Base-by-base conservation (phyloP, 306 rosid genomes). In the Castanospermum australe region DNA sequence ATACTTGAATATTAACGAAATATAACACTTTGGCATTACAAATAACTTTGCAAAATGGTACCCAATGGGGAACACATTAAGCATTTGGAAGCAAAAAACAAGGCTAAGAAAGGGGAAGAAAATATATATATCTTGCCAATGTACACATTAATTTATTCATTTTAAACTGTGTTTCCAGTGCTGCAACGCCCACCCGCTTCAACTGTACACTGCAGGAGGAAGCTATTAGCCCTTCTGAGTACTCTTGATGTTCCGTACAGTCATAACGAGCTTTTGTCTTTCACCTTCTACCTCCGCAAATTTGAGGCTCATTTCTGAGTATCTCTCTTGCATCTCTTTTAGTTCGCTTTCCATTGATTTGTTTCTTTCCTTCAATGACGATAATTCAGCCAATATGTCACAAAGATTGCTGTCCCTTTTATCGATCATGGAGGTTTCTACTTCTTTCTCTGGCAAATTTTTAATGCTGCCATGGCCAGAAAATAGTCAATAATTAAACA, bases 231-330 rank as follows among this genome's bases (percentile, higher is more conserved):
- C 83, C 78, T 88, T 95, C 32, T 78, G 88, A 77, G 75, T 63
- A 87, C 84, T 84, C 88, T 86, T 91, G 11, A 96, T 92, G 87
- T 82, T 89, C 39, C 99, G 81, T 74, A 96, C 85, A 0, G 92
- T 90, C 99, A 96, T 96, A 50, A 93, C 98, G 36, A 96, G 99
- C 82, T 88, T 80, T 82, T 96, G 99, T 76, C 99, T 91, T 88
- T 96, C 99, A 71, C 99, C 96, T 88, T 96, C 99, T 47, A 96
- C 99, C 82, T 93, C 98, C 1, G 99, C 98, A 18, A 96, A 96
- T 82, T 85, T 93, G 80, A 96, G 98, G 88, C 99, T 96, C 84
- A 93, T 91, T 84, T 93, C 99, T 71, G 97, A 90, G 86, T 96
- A 96, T 87, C 99, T 91, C 89, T 91, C 96, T 84, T 96, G 99